Conservation (phyloP, 2,329 filamentous ascomycete genomes). For the Colletotrichum somersetense region DNA sequence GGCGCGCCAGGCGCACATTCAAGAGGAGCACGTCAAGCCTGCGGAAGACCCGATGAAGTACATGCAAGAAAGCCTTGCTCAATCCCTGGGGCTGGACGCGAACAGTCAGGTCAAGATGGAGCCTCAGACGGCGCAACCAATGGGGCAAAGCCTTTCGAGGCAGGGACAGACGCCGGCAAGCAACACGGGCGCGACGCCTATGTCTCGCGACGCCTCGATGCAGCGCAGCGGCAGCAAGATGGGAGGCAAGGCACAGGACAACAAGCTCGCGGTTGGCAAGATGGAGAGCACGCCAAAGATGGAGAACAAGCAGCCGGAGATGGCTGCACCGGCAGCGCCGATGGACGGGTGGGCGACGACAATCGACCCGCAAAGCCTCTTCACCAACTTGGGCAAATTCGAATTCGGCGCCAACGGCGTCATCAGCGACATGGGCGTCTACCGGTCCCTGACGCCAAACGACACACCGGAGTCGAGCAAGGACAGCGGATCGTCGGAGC, state of each 20-base stretch:
- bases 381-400: constrained; percentile 55
- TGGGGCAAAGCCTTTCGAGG: constrained; percentile 59
- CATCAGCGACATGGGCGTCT: constrained; percentile 66
- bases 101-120: constrained; percentile 60
- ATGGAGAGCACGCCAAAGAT: constrained; percentile 44
- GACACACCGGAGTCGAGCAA: constrained; percentile 75
- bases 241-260: constrained; percentile 56
- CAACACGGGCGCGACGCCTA: constrained; percentile 60
- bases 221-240: constrained; percentile 62
- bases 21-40: constrained; percentile 72
- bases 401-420: constrained; percentile 60
- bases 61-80: constrained; percentile 62
- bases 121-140: constrained; percentile 51
- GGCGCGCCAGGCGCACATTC: constrained; percentile 63
- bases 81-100: constrained; percentile 63
- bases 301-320: constrained; percentile 50
- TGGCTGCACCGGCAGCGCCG: constrained; percentile 41
- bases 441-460: constrained; percentile 69
- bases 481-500: constrained; percentile 70
- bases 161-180: constrained; percentile 61
- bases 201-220: constrained; percentile 65
- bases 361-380: constrained; percentile 58
- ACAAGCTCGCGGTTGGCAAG: constrained; percentile 48
- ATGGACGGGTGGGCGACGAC: constrained; percentile 53
- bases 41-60: constrained; percentile 67